A percentile compares a stretch with the other conserved stretches of the same genome.
phyloP scores from a whole-genome alignment of 371 early-diverging fungal species.

The Mortierella sp. region DNA sequence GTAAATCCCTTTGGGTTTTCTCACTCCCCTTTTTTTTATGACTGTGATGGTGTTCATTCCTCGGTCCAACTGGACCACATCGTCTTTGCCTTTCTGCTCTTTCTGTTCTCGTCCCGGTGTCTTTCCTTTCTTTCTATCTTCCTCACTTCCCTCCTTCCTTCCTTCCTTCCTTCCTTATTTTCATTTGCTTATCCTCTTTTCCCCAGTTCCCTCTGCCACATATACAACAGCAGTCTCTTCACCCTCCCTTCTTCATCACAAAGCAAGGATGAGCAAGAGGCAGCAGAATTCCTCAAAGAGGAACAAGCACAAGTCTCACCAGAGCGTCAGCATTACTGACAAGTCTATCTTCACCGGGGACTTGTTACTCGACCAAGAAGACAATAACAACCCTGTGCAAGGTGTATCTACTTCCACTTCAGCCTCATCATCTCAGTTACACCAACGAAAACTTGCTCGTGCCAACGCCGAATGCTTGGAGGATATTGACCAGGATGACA shows the following conservation, averaged over 20 bases:
- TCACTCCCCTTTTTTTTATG: background rate
- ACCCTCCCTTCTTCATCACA: too few species aligned
- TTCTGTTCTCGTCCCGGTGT: background rate
- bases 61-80: too few species aligned
- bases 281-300: background rate
- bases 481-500: background rate
- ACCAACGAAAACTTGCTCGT: background rate
- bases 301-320: slow-evolving; percentile 12
- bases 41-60: too few species aligned
- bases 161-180: background rate
- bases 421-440: background rate
- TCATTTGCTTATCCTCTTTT: background rate
- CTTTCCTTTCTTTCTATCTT: background rate
- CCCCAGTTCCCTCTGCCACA: background rate
- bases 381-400: background rate
- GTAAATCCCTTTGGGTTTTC: background rate
- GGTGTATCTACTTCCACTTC: background rate
- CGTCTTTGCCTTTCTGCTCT: too few species aligned
- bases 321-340: background rate
- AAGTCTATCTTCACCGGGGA: background rate
- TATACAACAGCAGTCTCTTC: background rate
- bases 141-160: background rate
- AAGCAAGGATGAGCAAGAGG: background rate
- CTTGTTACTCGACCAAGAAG: background rate
- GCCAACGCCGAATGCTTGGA: background rate